Base-by-base conservation (phyloP, 169 alveolate genomes). In the Ichthyophthirius multifiliis region DNA sequence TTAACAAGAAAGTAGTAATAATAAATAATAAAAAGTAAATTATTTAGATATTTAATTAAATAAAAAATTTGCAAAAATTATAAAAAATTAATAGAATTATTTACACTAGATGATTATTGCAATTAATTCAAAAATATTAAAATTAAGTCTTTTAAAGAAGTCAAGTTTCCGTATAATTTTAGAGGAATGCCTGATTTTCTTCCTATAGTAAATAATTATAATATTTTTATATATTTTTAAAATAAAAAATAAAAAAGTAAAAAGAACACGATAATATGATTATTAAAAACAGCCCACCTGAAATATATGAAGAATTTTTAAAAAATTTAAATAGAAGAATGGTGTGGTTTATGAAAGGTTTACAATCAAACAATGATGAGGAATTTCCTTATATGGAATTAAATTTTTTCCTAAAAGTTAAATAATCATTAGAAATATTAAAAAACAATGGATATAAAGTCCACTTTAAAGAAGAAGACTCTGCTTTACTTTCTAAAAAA, bases 181-280 rank as follows among this genome's bases (percentile, higher is more conserved):
- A 55, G 71, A 23, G 71, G 71, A 15, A 55, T 55, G 71, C 34
- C 23, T 27, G 71, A 55, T 23, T 55, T 55, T 27, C 43, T 55
- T 5, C 71, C 71, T 3, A 55, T 55, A 0, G 71, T 55, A 55
- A 55, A 27, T 55, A 13, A 27, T 10, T 20, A 27, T 0, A 27
- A 27, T 27, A 27, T 3, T 46, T 46, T 46, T 16, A 4, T 15
- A 27, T 10, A 48, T 18, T 9, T 27, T 18, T 13, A 27, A n/a
- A 55, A 55, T 55, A 15, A 55, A 27, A n/a, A n/a, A n/a, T 46
- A 20, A 20, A 20, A 20, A 46, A 55, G 71, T 27, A 55, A 55
- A 55, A 55, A 55, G 71, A 55, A 55, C 31, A 27, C 16, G 71
- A 55, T 55, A 55, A 55, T 27, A 55, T 55, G 71, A 55, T 55